These are phyloP conservation scores for Taiozyma onychis DNA, from an alignment of 1,139 yeast species.

Conservation along the genomic window DNA sequence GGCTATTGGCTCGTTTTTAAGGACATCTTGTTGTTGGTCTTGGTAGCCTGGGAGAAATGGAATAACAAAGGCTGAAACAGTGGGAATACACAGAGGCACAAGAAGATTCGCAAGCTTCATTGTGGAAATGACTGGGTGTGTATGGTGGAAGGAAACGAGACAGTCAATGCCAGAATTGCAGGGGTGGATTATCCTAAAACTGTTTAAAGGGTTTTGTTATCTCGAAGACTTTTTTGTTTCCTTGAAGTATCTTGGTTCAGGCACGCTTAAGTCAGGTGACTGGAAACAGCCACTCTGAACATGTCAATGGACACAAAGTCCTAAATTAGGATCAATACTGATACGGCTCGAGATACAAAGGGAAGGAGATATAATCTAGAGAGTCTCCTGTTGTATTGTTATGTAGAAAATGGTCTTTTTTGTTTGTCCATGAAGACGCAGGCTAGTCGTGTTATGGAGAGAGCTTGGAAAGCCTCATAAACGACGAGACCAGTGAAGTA, in stretches of 20 bases:
- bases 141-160: not conserved
- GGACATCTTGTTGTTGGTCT: not conserved
- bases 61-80: not conserved
- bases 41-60: not conserved
- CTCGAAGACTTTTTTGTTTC: not conserved
- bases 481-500: too few species aligned
- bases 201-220: not conserved
- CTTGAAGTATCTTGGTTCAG: not conserved
- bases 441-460: too few species aligned
- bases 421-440: too few species aligned
- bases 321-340: too few species aligned
- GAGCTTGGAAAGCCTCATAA: too few species aligned
- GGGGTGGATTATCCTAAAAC: too few species aligned
- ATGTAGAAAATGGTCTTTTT: too few species aligned
- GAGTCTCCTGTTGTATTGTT: too few species aligned
- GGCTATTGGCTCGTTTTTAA: not conserved
- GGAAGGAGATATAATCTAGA: not conserved
- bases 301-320: too few species aligned
- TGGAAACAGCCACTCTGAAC: too few species aligned
- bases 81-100: not conserved
- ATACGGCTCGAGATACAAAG: not conserved
- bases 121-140: not conserved
- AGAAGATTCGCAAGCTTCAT: not conserved
- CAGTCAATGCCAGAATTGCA: too few species aligned
- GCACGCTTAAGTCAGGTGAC: not conserved